Base-by-base conservation (phyloP, 306 rosid genomes). In the Mucuna pruriens region DNA sequence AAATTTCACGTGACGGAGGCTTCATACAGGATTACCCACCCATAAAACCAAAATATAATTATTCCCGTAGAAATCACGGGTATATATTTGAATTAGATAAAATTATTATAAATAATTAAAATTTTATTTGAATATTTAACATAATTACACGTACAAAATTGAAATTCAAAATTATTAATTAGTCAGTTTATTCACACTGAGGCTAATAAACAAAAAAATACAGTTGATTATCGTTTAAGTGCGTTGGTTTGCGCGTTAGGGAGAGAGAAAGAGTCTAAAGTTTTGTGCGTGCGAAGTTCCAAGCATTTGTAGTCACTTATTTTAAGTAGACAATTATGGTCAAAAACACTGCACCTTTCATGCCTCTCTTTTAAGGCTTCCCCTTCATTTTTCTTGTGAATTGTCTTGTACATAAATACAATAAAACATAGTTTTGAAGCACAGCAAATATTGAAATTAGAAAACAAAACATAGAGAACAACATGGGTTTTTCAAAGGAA, bases 401-500 rank as follows among this genome's bases (percentile, higher is more conserved):
- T 55, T 20, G 20, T 26, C 33, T 23, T 22, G 20, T 40, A 25
- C n/a, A 36, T 15, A 61, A n/a, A 23, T n/a, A 69, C 23, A 68
- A 62, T 31, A 55, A 26, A 34, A 40, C 29, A 34, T 20, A 65
- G 26, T 17, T 64, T 34, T 64, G 6, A 64, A 64, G 12, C 12
- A 13, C 19, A 29, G 1, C 9, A 0, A 61, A 3, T 7, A n/a
- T 63, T 15, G 13, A 13, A 61, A 61, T 29, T 15, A 5, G 67
- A 15, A 26, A 60, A 5, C n/a, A 15, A 31, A 2, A 0, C 17
- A 46, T 1, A 62, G 63, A 3, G 10, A 2, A 12, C 13, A 65
- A 66, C 19, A 96, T 96, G 98, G 97, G 98, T 22, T 90, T 90
- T 49, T 84, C 79, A 4, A 96, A 96, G 72, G 97, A 93, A 65